Base-by-base conservation (phyloP, 2,329 filamentous ascomycete species). In the Diplocarpon rosae region DNA sequence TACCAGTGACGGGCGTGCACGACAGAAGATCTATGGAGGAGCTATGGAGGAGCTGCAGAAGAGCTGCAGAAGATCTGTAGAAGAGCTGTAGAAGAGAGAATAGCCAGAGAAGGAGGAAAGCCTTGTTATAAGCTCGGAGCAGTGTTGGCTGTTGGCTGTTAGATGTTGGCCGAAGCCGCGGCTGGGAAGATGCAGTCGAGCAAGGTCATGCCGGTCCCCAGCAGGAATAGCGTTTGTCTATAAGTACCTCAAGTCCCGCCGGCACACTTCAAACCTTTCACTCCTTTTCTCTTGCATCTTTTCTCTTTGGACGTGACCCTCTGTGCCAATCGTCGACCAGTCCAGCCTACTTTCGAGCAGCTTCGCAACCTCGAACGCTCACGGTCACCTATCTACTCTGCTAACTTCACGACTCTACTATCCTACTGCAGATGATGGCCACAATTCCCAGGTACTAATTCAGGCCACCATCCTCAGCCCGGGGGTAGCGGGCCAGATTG, bases 361-460 rank as follows among this genome's bases (percentile, higher is more conserved):
- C n/a, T n/a, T n/a, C n/a, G n/a, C n/a, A n/a, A n/a, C n/a, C n/a
- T n/a, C n/a, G n/a, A n/a, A n/a, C n/a, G n/a, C n/a, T n/a, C n/a
- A n/a, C n/a, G n/a, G n/a, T n/a, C n/a, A n/a, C n/a, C n/a, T n/a
- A n/a, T n/a, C n/a, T n/a, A n/a, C n/a, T n/a, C n/a, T n/a, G n/a
- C n/a, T n/a, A n/a, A n/a, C n/a, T n/a, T n/a, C n/a, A n/a, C n/a
- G n/a, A n/a, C n/a, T n/a, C n/a, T n/a, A n/a, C n/a, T n/a, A n/a
- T n/a, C n/a, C n/a, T n/a, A n/a, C n/a, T n/a, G n/a, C n/a, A 3
- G 14, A 29, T 29, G 13, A 49, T 48, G 47, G 50, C 50, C 50
- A 44, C 50, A 50, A 46, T 43, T 20, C 20, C 39, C 33, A 52
- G 50, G 48, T 42, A 14, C 20, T 46, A 42, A 48, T 39, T 37